These are phyloP conservation scores for Calcarisporium arbuscula DNA, from an alignment of 2,329 filamentous ascomycete genomes.

Conservation along the genomic window DNA sequence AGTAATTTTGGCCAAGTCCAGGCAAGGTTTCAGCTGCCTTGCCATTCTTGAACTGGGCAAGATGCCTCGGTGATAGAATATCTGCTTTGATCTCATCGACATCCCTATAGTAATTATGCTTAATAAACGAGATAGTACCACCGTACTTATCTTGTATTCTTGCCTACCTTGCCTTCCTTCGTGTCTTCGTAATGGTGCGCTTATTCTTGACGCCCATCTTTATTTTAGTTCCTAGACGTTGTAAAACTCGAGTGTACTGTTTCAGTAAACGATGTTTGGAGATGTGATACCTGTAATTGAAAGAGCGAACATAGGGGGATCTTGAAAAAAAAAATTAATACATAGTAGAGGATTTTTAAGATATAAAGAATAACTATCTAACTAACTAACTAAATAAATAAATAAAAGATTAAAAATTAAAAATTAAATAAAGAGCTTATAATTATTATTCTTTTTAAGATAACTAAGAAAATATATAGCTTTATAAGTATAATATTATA, in stretches of 20 bases:
- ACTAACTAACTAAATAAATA: neutral
- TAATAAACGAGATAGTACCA: conserved; percentile 14
- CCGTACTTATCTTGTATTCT: neutral
- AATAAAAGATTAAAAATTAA: neutral
- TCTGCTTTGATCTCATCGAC: conserved; percentile 89
- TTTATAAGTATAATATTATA: neutral
- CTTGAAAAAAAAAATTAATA: no score
- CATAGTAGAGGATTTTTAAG: no score
- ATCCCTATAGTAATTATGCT: no score
- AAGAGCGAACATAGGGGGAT: no score
- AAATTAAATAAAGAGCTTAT: neutral
- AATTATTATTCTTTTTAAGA: neutral
- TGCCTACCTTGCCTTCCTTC: conserved; percentile 60
- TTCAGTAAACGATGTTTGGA: no score
- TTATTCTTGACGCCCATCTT: no score
- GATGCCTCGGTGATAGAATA: conserved; percentile 69
- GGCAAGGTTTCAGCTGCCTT: conserved; percentile 84
- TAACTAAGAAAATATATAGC: neutral
- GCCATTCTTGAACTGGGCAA: conserved; percentile 68
- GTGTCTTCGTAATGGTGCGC: conserved; percentile 65
- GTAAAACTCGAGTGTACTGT: no score
- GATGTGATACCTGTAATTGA: no score
- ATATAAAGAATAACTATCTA: no score
- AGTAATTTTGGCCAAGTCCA: conserved; percentile 73
- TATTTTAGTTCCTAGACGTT: no score